These are phyloP conservation scores for Hebeloma cylindrosporum DNA, from an alignment of 768 basidiomycete species.

Conservation along the genomic window DNA sequence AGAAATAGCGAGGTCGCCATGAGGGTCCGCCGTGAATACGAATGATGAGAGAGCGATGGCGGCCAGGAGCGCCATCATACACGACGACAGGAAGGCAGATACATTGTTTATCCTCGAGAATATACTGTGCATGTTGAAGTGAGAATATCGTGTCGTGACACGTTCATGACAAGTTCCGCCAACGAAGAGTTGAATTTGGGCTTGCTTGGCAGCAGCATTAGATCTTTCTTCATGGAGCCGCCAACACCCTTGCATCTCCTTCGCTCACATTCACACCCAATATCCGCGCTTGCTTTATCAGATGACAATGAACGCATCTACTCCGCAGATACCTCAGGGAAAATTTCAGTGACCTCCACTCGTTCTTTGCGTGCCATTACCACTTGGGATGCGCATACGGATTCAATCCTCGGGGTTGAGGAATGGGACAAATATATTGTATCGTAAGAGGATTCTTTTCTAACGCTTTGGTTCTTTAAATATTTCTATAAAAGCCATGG, in stretches of 20 bases:
- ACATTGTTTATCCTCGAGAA: constrained; percentile 72
- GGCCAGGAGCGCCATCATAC: constrained; percentile 67
- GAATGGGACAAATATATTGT: constrained; percentile 69
- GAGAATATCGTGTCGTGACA: constrained; percentile 7
- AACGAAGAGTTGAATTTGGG: constrained; percentile 6
- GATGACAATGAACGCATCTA: constrained; percentile 77
- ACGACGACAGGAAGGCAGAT: constrained; percentile 72
- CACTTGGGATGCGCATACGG: constrained; percentile 78
- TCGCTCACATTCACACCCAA: constrained; percentile 65
- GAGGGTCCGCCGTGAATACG: constrained; percentile 56
- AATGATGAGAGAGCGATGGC: constrained; percentile 76
- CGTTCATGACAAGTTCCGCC: constrained; percentile 6
- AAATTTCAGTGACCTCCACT: constrained; percentile 76
- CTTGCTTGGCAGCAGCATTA: constrained; percentile 18
- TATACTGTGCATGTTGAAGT: constrained; percentile 61
- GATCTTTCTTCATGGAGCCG: no score
- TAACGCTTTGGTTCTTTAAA: constrained; percentile 3
- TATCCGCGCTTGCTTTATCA: constrained; percentile 64
- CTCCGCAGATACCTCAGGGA: constrained; percentile 82
- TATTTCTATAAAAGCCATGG: constrained; percentile 57
- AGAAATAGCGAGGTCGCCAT: constrained; percentile 56
- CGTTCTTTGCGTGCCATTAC: constrained; percentile 70
- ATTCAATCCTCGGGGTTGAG: constrained; percentile 73
- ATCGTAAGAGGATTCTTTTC: constrained; percentile 58
- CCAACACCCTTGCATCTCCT: constrained; percentile 73